These are phyloP conservation scores for Lolium rigidum DNA, from an alignment of 176 grass and related monocot genomes.

Conservation along the genomic window DNA sequence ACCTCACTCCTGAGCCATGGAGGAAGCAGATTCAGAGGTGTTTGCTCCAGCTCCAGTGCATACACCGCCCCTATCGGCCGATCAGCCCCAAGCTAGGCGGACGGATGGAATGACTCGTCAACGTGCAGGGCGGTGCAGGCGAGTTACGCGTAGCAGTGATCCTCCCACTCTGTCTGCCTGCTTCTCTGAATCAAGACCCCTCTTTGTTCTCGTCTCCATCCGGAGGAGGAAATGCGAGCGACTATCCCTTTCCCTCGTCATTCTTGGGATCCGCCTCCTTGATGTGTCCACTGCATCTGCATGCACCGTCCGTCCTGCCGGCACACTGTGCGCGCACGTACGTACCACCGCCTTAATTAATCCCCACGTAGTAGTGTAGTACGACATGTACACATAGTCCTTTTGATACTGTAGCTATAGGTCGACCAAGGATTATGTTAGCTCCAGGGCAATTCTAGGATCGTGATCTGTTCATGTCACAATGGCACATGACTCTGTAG, in stretches of 20 bases:
- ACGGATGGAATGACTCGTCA: conserved; percentile 31
- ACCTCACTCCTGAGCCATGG: no score
- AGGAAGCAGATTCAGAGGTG: background rate
- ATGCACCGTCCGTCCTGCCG: background rate
- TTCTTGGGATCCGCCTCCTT: conserved; percentile 34
- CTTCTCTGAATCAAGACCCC: no score
- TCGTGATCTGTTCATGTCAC: no score
- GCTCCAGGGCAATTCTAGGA: no score
- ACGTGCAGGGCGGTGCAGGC: conserved; percentile 22
- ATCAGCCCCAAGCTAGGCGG: background rate
- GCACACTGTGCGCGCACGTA: no score
- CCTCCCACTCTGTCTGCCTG: conserved; percentile 32
- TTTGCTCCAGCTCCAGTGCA: no score
- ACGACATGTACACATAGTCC: no score
- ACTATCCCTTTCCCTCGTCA: conserved; percentile 39
- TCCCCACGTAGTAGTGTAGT: no score
- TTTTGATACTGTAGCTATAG: no score
- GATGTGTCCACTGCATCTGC: background rate
- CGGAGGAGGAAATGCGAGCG: background rate
- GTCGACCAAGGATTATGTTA: no score
- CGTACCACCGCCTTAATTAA: no score
- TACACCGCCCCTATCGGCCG: background rate
- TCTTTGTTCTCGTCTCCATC: background rate
- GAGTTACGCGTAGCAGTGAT: conserved; percentile 30
- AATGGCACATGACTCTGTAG: no score